Conservation (phyloP, 805 yeast genomes). For the Cyberlindnera xylosilytica region DNA sequence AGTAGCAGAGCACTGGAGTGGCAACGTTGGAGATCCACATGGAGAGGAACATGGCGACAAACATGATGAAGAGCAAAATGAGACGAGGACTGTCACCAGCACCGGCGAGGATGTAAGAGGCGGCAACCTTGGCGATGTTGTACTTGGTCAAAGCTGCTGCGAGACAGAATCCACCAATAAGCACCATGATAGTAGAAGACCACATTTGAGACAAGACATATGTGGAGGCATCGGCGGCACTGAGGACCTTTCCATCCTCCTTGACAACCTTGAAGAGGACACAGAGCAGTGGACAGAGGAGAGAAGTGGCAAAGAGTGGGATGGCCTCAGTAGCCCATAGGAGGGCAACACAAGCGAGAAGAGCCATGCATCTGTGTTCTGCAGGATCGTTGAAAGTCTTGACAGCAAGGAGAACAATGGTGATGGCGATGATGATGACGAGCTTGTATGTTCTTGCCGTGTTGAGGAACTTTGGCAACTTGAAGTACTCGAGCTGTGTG, state of each 20-base stretch:
- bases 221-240: constrained; percentile 62
- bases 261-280: constrained; percentile 68
- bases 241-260: constrained; percentile 50
- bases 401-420: constrained; percentile 52
- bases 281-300: constrained; percentile 75
- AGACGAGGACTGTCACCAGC: constrained; percentile 84
- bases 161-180: constrained; percentile 87
- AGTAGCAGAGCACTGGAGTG: constrained; percentile 87
- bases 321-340: constrained; percentile 96
- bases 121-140: constrained; percentile 82
- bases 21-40: constrained; percentile 98
- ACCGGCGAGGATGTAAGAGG: constrained; percentile 72
- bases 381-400: constrained; percentile 60
- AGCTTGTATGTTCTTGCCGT: constrained; percentile 32
- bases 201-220: constrained; percentile 83
- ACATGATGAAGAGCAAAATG: constrained; percentile 76
- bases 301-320: constrained; percentile 88
- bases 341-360: constrained; percentile 60
- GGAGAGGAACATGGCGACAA: constrained; percentile 76
- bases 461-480: constrained; percentile 39
- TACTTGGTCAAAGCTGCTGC: constrained; percentile 93
- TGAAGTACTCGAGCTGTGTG: constrained; percentile 30
- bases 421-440: constrained; percentile 45
- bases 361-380: constrained; percentile 63
- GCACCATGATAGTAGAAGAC: constrained; percentile 87